These are phyloP conservation scores for Manihot esculenta DNA, from an alignment of 441 rosid species.

Conservation along the genomic window DNA sequence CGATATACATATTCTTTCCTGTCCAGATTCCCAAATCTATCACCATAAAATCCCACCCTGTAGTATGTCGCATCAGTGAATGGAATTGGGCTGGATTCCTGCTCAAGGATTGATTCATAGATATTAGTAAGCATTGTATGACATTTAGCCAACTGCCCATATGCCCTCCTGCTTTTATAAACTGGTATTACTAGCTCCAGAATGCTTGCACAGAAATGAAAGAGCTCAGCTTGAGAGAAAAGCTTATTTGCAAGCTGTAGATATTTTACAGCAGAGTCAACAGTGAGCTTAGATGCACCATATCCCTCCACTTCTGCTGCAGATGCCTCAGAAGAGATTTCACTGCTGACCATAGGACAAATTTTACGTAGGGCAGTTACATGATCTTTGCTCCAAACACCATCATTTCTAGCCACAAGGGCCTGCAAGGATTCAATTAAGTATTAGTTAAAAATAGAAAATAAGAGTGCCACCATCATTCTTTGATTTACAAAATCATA, in stretches of 20 bases:
- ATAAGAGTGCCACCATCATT: neutral
- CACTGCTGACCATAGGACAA: constrained; percentile 93
- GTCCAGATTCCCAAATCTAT: constrained; percentile 87
- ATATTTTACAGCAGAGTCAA: constrained; percentile 98
- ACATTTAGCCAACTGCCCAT: constrained; percentile 96
- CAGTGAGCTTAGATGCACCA: constrained; percentile 98
- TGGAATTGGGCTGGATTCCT: constrained; percentile 94
- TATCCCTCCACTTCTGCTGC: constrained; percentile 99
- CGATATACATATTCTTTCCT: constrained; percentile 86
- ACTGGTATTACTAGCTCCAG: constrained; percentile 97
- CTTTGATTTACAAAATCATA: neutral
- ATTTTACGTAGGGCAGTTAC: constrained; percentile 80
- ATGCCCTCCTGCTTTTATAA: constrained; percentile 90
- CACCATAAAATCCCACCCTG: constrained; percentile 96
- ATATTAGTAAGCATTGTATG: constrained; percentile 85
- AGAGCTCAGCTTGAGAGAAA: constrained; percentile 97
- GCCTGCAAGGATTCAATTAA: constrained; percentile 52
- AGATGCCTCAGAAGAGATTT: constrained; percentile 87
- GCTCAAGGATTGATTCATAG: constrained; percentile 93
- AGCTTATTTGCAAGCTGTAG: constrained; percentile 95
- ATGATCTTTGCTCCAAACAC: constrained; percentile 99
- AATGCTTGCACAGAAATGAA: constrained; percentile 97
- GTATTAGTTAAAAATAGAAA: constrained; percentile 11
- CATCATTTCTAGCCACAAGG: constrained; percentile 95
- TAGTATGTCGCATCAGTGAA: constrained; percentile 98